phyloP scores from a whole-genome alignment of 2,329 filamentous ascomycete species.

The Ophiostoma sp. region DNA sequence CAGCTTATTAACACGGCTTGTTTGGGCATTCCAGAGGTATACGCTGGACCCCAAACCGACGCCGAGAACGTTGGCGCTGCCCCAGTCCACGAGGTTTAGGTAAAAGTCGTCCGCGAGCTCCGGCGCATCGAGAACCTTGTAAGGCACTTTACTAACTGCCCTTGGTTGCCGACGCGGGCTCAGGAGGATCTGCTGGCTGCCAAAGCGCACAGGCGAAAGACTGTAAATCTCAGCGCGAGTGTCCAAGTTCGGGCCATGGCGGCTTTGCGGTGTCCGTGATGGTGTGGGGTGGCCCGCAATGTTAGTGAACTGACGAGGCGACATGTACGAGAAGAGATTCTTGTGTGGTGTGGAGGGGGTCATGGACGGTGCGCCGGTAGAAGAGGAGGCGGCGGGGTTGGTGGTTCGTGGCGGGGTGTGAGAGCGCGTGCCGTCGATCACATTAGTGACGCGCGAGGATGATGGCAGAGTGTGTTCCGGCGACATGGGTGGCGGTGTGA shows the following conservation, averaged over 20 bases:
- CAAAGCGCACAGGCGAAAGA: constrained; percentile 85
- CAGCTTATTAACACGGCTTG: constrained; percentile 85
- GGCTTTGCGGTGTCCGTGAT: constrained; percentile 80
- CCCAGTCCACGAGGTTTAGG: constrained; percentile 95
- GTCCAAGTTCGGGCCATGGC: constrained; percentile 83
- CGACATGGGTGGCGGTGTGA: constrained; percentile 58
- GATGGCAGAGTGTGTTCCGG: constrained; percentile 50
- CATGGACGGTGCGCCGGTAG: constrained; percentile 60
- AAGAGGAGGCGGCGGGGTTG: constrained; percentile 21
- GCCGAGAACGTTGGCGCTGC: constrained; percentile 86
- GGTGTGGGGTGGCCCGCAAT: constrained; percentile 80
- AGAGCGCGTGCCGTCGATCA: constrained; percentile 63
- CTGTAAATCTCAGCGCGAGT: constrained; percentile 91
- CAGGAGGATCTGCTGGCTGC: constrained; percentile 87
- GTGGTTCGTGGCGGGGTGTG: constrained; percentile 63
- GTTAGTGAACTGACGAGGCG: constrained; percentile 62
- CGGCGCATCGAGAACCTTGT: constrained; percentile 94
- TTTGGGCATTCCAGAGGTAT: constrained; percentile 96
- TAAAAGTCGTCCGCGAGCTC: constrained; percentile 98
- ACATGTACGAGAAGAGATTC: constrained; percentile 91
- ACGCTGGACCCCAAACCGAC: constrained; percentile 90
- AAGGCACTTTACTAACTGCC: constrained; percentile 91
- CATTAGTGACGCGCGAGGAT: constrained; percentile 49
- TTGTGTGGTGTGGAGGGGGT: constrained; percentile 96
- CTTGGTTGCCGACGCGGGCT: constrained; percentile 84